Evolutionary conservation across 805 yeast genomes (phyloP).

Genomic region (Suhomyces kilbournensis): DNA sequence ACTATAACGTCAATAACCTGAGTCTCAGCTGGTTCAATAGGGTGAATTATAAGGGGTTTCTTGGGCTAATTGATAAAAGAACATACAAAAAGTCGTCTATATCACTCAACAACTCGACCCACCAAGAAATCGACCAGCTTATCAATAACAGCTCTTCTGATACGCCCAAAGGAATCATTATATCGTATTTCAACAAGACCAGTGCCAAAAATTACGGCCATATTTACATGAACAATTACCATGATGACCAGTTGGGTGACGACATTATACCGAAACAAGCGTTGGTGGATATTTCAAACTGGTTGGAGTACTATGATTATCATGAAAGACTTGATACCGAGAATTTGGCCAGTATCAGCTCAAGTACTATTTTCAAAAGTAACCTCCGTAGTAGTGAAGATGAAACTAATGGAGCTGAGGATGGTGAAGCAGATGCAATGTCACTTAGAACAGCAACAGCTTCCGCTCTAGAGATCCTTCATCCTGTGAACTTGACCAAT

Average conservation of each 20-base stretch:
- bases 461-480: constrained; percentile 27
- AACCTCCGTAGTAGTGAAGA: too few species aligned
- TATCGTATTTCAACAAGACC: constrained; percentile 24
- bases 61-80: constrained; percentile 24
- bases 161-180: constrained; percentile 21
- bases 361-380: constrained; percentile 3
- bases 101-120: constrained; percentile 11
- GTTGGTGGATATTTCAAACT: constrained; percentile 25
- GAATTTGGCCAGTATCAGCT: constrained; percentile 9
- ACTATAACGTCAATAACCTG: constrained; percentile 20
- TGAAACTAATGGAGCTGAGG: too few species aligned
- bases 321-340: constrained; percentile 22
- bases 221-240: constrained; percentile 14
- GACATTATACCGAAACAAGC: constrained; percentile 8
- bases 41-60: constrained; percentile 34
- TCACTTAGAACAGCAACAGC: constrained; percentile 9
- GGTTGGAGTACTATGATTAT: constrained; percentile 31
- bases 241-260: constrained; percentile 4
- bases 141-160: constrained; percentile 2
- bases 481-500: constrained; percentile 35
- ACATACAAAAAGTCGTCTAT: constrained; percentile 30
- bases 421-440: constrained; percentile 3
- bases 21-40: constrained; percentile 34
- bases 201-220: constrained; percentile 33
- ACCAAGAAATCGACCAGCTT: constrained; percentile 19